phyloP scores from a whole-genome alignment of 129 eudicot genomes.

The Artemisia annua region DNA sequence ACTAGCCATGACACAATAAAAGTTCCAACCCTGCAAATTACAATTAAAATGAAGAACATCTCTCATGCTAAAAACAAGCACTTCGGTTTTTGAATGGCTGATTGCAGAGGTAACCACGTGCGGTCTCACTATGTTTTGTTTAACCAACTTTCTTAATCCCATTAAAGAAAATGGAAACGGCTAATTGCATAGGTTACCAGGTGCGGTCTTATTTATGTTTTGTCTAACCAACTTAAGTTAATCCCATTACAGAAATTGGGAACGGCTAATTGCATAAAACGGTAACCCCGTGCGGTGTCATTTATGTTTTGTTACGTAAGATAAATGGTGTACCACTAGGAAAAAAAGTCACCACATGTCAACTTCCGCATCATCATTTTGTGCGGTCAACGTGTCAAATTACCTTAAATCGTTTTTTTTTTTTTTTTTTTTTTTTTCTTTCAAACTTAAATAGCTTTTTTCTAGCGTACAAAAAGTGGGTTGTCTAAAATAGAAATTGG shows the following conservation, averaged over 20 bases:
- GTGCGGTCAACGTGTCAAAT: background rate
- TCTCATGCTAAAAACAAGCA: background rate
- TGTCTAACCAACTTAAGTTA: background rate
- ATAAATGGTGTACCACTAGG: background rate
- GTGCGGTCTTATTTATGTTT: background rate
- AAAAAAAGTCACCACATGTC: background rate
- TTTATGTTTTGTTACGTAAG: background rate
- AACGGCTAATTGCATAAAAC: no score
- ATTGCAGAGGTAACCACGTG: background rate
- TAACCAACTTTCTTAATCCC: background rate
- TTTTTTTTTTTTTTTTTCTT: no score
- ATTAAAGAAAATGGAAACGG: background rate
- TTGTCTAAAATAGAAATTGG: background rate
- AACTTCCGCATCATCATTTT: constrained; percentile 5
- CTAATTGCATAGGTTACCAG: constrained; percentile 2
- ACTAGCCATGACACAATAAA: constrained; percentile 80
- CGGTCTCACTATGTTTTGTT: background rate
- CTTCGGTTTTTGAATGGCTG: constrained; percentile 7
- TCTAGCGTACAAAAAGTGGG: constrained; percentile 3
- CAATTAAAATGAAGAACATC: constrained; percentile 12
- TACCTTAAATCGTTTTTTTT: background rate
- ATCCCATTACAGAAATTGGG: background rate
- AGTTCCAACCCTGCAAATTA: constrained; percentile 73
- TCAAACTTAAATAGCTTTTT: no score
- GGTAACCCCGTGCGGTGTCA: no score